Percentiles rank a stretch among this genome's conserved stretches.
These are phyloP conservation scores for Ophiorrhiza pumila DNA, from an alignment of 257 asterid genomes.

Conservation along the genomic window DNA sequence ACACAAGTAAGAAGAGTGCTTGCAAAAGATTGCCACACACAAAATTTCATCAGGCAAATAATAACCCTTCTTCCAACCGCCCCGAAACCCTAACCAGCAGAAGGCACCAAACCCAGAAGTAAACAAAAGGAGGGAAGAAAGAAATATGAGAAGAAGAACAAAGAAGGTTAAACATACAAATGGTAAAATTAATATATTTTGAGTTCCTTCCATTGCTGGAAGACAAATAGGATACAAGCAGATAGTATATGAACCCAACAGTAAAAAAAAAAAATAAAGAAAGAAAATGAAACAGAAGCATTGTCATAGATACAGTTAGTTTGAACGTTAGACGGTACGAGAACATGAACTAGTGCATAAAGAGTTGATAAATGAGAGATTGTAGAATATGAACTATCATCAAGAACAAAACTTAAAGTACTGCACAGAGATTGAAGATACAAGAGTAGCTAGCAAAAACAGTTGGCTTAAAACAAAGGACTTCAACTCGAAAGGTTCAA, in stretches of 20 bases:
- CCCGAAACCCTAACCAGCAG: neutral
- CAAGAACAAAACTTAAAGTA: neutral
- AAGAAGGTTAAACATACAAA: too few species aligned
- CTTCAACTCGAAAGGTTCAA: neutral
- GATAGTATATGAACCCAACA: neutral
- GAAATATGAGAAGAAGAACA: too few species aligned
- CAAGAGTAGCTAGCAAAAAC: neutral
- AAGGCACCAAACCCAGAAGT: too few species aligned
- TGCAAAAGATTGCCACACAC: too few species aligned
- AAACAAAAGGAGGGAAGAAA: too few species aligned
- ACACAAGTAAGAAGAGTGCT: neutral
- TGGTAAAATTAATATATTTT: too few species aligned
- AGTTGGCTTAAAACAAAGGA: neutral
- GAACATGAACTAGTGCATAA: neutral
- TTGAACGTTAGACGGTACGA: neutral
- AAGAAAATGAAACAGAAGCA: neutral
- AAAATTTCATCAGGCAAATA: neutral
- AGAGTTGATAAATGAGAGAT: too few species aligned
- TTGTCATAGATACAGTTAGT: neutral
- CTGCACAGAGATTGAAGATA: neutral
- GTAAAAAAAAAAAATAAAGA: neutral
- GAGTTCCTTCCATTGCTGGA: neutral
- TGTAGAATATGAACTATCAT: neutral
- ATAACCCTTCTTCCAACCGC: too few species aligned
- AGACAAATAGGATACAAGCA: neutral